These are phyloP conservation scores for Rhodamnia rubescens DNA, from an alignment of 345 rosid genomes.

Conservation along the genomic window DNA sequence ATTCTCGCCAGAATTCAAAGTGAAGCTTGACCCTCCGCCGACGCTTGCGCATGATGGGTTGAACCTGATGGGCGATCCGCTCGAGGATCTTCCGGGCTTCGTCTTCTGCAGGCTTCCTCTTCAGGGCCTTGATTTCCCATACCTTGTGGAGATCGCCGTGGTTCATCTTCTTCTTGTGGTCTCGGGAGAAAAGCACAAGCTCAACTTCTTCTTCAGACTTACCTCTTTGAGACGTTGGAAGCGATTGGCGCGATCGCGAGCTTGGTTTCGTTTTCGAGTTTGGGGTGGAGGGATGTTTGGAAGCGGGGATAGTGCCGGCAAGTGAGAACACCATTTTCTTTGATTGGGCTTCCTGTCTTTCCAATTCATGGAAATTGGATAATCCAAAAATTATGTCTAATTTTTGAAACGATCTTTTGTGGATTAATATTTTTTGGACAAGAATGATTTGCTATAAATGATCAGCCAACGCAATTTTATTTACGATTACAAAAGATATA, in stretches of 20 bases:
- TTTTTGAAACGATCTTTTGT: too few species aligned
- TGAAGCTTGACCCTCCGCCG: constrained; percentile 35
- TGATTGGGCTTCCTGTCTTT: background rate
- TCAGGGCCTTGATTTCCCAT: constrained; percentile 64
- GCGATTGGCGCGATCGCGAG: background rate
- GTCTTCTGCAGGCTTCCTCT: constrained; percentile 52
- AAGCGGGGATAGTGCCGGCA: background rate
- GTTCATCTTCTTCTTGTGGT: background rate
- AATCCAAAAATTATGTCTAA: too few species aligned
- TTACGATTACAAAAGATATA: too few species aligned
- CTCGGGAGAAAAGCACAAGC: background rate
- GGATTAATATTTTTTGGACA: too few species aligned
- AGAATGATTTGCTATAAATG: too few species aligned
- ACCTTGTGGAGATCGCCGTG: constrained; percentile 48
- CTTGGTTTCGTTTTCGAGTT: background rate
- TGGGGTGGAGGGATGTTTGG: background rate
- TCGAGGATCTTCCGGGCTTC: constrained; percentile 60
- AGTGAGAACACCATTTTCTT: background rate
- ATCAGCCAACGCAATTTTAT: too few species aligned
- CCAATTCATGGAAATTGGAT: background rate
- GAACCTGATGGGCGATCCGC: constrained; percentile 53
- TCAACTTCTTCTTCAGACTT: background rate
- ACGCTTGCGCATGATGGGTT: constrained; percentile 44
- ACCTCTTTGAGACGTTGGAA: background rate
- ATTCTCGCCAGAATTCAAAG: constrained; percentile 25